Evolutionary conservation across 2,329 filamentous ascomycete species (phyloP), one percentile per base, ranked within the genome.

Genomic region (Xylaria arbuscula): DNA sequence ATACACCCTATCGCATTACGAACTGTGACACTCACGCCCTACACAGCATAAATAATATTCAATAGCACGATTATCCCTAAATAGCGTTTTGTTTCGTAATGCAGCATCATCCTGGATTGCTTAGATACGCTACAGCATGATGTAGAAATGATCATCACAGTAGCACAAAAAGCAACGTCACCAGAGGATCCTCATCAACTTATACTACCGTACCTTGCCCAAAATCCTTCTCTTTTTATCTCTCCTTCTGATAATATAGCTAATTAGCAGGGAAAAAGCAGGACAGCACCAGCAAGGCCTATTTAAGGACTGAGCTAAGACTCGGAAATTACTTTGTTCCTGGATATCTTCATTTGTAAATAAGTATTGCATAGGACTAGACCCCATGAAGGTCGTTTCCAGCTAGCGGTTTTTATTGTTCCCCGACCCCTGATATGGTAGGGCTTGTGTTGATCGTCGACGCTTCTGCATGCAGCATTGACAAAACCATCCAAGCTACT

Each of bases 401-500:
- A 50, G 15, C 32, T 57, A 54, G 28, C 17, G 51, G 32, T 3
- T 2, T 53, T 53, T 36, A 51, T 6, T 7, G 22, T 48, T 56
- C n/a, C 36, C 55, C 32, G 28, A 54, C 40, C 55, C 54, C 59
- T 53, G 36, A 64, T 56, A 54, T 40, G 53, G 63, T 19, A 64
- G 48, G 51, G 36, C 19, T 45, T 48, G 28, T 69, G 67, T 63
- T 50, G 67, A 69, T 69, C 67, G 60, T 63, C 60, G 54, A 67
- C 47, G 47, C 45, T 61, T 58, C 50, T 61, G 67, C 63, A 69
- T 69, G 59, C 36, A 53, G 42, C 42, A 59, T 61, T 60, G 50
- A 64, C 40, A 50, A 51, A 55, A 54, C 63, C 50, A 50, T 36
- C 47, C 24, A n/a, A 58, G 40, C 22, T 19, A 58, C 56, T 61